These are phyloP conservation scores for Pelargonium cotyledonis DNA, from an alignment of 441 rosid genomes.

Conservation along the genomic window DNA sequence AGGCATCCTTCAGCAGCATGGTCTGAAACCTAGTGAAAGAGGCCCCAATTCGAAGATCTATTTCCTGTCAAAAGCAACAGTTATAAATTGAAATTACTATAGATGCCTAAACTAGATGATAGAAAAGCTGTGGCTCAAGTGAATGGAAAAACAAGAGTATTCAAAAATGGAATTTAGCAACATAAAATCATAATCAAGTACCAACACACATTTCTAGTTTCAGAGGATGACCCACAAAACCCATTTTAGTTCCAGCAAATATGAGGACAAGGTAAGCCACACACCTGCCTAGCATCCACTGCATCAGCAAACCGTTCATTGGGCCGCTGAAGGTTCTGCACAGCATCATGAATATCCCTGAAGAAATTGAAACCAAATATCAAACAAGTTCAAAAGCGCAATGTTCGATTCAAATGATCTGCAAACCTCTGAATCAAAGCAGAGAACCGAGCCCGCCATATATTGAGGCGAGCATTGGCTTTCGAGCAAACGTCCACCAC, in stretches of 20 bases:
- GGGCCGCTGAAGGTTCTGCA: constrained; percentile 80
- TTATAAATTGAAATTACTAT: neutral
- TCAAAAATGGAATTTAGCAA: neutral
- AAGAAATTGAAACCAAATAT: constrained; percentile 22
- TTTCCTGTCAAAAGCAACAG: constrained; percentile 50
- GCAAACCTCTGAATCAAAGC: constrained; percentile 81
- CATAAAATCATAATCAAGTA: neutral
- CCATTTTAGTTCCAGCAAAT: neutral
- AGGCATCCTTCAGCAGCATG: constrained; percentile 75
- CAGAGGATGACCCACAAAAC: neutral
- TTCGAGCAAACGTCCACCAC: constrained; percentile 64
- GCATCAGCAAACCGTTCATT: constrained; percentile 83
- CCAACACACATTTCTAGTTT: neutral
- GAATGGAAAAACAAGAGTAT: neutral
- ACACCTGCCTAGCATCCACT: constrained; percentile 96
- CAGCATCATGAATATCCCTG: constrained; percentile 90
- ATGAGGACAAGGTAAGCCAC: constrained; percentile 15
- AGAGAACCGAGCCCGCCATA: constrained; percentile 86
- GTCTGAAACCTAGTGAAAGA: constrained; percentile 97
- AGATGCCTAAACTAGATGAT: neutral
- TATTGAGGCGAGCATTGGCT: constrained; percentile 47
- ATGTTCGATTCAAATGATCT: neutral
- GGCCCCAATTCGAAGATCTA: constrained; percentile 97
- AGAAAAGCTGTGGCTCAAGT: no score
- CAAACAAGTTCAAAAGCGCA: constrained; percentile 9